Base-by-base conservation (phyloP, 176 grass and related monocot species). In the Urochloa ruziziensis region DNA sequence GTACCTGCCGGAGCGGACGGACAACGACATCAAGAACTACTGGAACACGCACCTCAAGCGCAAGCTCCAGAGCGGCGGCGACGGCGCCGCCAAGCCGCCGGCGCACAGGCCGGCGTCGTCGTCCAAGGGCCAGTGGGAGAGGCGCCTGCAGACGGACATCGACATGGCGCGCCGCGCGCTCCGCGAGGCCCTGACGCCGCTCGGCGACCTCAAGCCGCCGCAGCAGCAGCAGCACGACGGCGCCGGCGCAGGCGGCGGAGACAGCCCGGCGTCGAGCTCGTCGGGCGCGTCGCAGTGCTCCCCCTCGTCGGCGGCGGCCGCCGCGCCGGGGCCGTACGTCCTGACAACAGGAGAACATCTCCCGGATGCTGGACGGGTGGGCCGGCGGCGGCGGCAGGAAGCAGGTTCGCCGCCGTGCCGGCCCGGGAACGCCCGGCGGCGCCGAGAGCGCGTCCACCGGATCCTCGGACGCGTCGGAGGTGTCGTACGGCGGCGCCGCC, bases 11-110 rank as follows among this genome's bases (percentile, higher is more conserved):
- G 92, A 97, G 74, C 90, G 95, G 49, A 97, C 95, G 4, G 95
- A 97, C 76, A 97, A 97, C 73, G 95, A 97, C 92, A 97, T 97
- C 84, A 97, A 97, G 90, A 97, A 97, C 75, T 92, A 93, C 86
- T 97, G 95, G 95, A 97, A 97, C 92, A 97, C 95, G 24, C 92
- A 94, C 77, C 92, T 97, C 76, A 94, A 91, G 95, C 90, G 90
- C 30, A 97, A 94, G 73, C 86, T 94, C 6, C 63, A 59, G 40
- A 69, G 40, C 56, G 67, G 14, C 11, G 84, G 49, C 72, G 77
- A 51, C 25, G 69, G 16, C 4, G 79, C 34, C 24, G 48, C 73
- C 17, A 86, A 84, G 76, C 76, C 70, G 1, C 18, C 70, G 24
- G 42, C 35, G 63, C 62, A 85, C 57, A 67, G 89, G 34, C 67